Evolutionary conservation across 306 rosid species (phyloP).

Genomic region (Cyclanthera cordifolia): DNA sequence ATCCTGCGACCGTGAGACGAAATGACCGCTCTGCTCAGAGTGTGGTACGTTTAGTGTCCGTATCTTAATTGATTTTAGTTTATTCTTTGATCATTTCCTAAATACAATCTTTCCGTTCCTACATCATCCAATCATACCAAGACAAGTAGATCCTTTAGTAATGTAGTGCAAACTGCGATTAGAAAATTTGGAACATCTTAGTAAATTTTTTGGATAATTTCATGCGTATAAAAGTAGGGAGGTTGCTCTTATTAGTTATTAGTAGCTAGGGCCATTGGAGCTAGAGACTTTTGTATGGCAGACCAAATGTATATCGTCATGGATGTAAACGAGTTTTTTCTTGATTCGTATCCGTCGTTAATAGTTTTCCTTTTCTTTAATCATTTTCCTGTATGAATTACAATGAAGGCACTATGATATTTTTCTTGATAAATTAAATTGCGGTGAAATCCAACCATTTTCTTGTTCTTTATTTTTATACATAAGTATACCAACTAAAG

Average conservation of each 20-base stretch:
- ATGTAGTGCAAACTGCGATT: not conserved
- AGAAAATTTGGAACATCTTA: not conserved
- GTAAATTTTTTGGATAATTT: not conserved
- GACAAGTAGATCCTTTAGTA: not conserved
- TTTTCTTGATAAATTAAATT: not conserved
- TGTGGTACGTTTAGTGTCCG: constrained; percentile 50
- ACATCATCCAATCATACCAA: not conserved
- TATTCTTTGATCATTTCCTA: not conserved
- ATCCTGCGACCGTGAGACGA: constrained; percentile 93
- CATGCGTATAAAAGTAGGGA: not conserved
- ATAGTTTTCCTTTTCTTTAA: not conserved
- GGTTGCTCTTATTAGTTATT: constrained; percentile 1
- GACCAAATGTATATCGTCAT: not conserved
- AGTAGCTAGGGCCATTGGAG: not conserved
- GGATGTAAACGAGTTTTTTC: not conserved
- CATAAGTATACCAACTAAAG: not conserved
- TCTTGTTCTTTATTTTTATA: not conserved
- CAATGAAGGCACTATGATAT: not conserved
- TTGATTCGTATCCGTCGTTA: not conserved
- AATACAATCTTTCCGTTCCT: not conserved
- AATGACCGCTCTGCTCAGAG: constrained; percentile 97
- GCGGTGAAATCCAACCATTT: not conserved
- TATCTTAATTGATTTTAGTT: not conserved
- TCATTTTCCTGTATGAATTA: not conserved
- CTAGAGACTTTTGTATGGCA: not conserved